Evolutionary conservation across 2,329 filamentous ascomycete genomes (phyloP).

Genomic region (Colletotrichum scovillei): DNA sequence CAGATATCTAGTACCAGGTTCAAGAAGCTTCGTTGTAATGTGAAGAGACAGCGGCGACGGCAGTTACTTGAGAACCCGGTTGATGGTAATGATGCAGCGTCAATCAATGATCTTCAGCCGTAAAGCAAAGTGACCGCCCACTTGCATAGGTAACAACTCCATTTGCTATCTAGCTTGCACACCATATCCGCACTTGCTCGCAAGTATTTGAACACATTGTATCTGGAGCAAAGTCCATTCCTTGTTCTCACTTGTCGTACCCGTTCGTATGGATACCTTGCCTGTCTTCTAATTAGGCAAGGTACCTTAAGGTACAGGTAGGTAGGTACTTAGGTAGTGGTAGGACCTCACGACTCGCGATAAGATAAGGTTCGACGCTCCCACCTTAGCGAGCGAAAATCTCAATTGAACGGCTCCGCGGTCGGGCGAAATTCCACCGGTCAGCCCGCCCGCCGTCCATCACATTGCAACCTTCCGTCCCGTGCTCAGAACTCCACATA

Average conservation of each 20-base stretch:
- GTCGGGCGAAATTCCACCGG: neutral
- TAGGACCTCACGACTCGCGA: neutral
- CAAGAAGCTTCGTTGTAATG: too few relatives aligned
- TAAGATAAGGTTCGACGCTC: conserved; percentile 14
- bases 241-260: neutral
- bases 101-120: neutral
- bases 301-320: too few relatives aligned
- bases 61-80: neutral
- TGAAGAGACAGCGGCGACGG: neutral
- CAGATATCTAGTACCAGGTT: too few relatives aligned
- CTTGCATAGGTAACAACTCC: neutral
- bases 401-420: conserved; percentile 5
- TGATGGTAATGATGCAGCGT: neutral
- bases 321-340: too few relatives aligned
- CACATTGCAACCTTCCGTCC: neutral
- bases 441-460: conserved; percentile 2
- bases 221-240: too few relatives aligned
- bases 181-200: neutral
- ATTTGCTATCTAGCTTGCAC: neutral
- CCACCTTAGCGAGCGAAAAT: conserved; percentile 18
- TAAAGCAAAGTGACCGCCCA: neutral
- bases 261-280: neutral
- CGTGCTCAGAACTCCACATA: neutral
- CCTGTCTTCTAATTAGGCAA: too few relatives aligned
- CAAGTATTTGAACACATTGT: neutral